Conservation (phyloP, 257 asterid genomes). For the Jaltomata sinuosa region DNA sequence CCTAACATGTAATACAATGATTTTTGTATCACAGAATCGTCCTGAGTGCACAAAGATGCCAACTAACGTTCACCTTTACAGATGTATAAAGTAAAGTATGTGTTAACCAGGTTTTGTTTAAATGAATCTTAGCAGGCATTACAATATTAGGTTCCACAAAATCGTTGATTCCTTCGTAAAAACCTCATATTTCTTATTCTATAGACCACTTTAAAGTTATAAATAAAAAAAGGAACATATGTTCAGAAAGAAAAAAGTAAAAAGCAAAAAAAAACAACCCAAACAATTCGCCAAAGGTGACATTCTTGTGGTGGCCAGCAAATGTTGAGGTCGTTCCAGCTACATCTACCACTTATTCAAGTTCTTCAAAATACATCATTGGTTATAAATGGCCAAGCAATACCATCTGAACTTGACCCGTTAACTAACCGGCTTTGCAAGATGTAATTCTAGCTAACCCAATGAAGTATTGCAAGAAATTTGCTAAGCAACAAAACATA, state of each 20-base stretch:
- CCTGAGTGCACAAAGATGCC: not conserved
- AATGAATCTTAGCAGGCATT: not conserved
- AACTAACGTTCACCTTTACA: not conserved
- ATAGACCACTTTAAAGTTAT: not conserved
- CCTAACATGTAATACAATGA: not conserved
- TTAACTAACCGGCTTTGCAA: not conserved
- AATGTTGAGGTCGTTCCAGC: not conserved
- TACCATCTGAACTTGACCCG: not conserved
- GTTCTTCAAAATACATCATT: not conserved
- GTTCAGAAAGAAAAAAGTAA: not conserved
- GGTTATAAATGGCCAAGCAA: not conserved
- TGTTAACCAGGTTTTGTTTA: not conserved
- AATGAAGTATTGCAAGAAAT: not conserved
- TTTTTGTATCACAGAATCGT: not conserved
- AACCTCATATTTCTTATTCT: not conserved
- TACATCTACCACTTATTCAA: not conserved
- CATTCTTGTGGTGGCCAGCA: not conserved
- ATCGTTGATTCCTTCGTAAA: not conserved
- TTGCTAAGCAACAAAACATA: not conserved
- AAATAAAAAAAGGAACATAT: not conserved
- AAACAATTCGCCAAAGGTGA: not conserved
- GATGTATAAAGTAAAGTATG: not conserved
- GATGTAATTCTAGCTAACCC: not conserved
- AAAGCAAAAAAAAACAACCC: not conserved
- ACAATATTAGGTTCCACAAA: not conserved